Evolutionary conservation across 1,284 basidiomycete genomes (phyloP), one percentile per base, ranked within the genome.

Genomic region (Athelia sp.): DNA sequence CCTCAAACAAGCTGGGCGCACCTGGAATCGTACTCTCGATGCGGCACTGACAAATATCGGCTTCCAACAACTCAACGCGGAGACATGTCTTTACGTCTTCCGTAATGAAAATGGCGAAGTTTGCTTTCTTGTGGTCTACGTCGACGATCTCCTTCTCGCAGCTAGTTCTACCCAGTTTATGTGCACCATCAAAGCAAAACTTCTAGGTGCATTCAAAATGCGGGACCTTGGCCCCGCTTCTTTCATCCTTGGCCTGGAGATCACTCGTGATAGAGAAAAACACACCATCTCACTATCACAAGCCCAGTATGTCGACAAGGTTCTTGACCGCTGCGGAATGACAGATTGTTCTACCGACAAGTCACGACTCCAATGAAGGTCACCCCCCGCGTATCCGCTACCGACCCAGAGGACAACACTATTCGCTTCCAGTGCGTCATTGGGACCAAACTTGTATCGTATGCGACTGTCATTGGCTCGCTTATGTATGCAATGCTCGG

Each of bases 181-280:
- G 34, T 43, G 59, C 31, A n/a, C 46, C 1, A 55, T 59, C 10
- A 57, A 59, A 32, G 22, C 42, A 8, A 49, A 54, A 9, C 50
- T 64, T 0, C 32, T 49, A 6, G 43, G 38, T 2, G 42, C 49
- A 21, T 66, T 66, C 58, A 62, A 68, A 45, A 62, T 68, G 52
- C 59, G 58, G 18, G 60, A 65, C 48, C 54, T 69, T 1, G 65
- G 67, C 4, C 55, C 56, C n/a, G 58, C 59, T 0, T 50, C 46
- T 11, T 61, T 52, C 40, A 55, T 69, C 10, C 59, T 71, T n/a
- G 63, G 64, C 11, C 58, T 70, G 23, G 48, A 62, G 34, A 58
- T 70, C 40, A 52, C 36, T 3, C 57, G 58, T 1, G 57, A 70
- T 43, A 55, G 55, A 1, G 18, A 17, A 4, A 46, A 48, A 1